Evolutionary conservation across 305 asterid genomes (phyloP).

Genomic region (Rubia tinctorum): DNA sequence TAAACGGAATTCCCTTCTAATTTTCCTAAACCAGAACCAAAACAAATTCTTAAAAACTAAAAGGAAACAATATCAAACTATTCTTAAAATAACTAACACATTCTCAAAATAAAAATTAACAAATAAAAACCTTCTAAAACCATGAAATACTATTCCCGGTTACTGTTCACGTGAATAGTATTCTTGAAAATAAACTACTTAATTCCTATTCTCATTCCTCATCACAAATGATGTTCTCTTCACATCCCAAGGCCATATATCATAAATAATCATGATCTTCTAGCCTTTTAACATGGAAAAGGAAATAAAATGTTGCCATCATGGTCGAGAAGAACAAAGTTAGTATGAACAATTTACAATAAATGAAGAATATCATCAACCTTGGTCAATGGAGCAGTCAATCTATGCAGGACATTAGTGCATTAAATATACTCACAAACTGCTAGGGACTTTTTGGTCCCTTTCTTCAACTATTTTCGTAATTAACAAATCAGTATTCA

Average conservation of each 20-base stretch:
- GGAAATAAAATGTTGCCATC: not conserved
- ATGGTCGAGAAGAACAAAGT: not conserved
- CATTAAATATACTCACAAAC: not conserved
- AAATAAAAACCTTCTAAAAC: no score
- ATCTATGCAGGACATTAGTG: not conserved
- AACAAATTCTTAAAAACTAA: no score
- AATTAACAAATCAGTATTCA: not conserved
- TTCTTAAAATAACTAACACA: no score
- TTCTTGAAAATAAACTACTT: no score
- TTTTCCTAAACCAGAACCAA: no score
- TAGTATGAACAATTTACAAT: not conserved
- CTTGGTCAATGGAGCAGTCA: not conserved
- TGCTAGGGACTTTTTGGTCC: not conserved
- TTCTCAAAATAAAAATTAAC: no score
- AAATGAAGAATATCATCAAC: not conserved
- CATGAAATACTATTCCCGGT: no score
- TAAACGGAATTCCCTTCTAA: no score
- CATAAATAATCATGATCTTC: not conserved
- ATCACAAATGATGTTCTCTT: not conserved
- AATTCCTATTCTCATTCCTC: no score
- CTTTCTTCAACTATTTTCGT: not conserved
- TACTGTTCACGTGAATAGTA: no score
- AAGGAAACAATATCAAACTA: no score
- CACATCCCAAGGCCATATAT: not conserved
- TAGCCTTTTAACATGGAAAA: not conserved